Evolutionary conservation across 169 alveolate genomes (phyloP), one percentile per base, ranked within the genome.

Genomic region (Cryptosporidium muris): DNA sequence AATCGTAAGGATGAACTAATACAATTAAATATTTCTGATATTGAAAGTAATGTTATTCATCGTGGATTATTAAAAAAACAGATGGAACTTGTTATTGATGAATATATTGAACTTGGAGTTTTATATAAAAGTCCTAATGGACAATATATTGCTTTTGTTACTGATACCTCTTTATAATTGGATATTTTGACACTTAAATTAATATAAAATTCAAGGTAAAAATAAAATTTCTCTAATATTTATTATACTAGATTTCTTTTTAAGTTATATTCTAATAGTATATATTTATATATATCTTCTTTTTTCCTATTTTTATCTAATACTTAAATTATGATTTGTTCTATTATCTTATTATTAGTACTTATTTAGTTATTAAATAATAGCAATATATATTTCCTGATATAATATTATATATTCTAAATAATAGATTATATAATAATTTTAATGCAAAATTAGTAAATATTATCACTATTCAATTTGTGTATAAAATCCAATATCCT

Each of bases 51-150:
- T n/a, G 60, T 74, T 12, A 25, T 68, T 3, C 85, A 74, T 36
- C 54, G 85, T 8, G 85, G 85, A 16, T 40, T 74, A 14, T 63
- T 74, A 45, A 74, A 74, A 37, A 54, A 74, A 0, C 85, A 74
- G 43, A 43, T 74, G 6, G 85, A 74, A 54, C 67, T 74, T 9
- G 92, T 93, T 45, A 88, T 93, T 34, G 93, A 89, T 62, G 92
- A 89, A 51, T 93, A 93, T 63, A 88, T 90, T 38, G 92, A 91
- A 53, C 63, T 93, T 65, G 94, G 94, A 16, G 94, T 93, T 12
- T 66, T 92, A 25, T 58, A 89, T 37, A 82, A 90, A n/a, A 88
- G 81, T 64, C 82, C 66, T 51, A 85, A 88, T 68, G 64, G 91
- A 36, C 89, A 91, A 36, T 74, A 40, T 34, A 74, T 74, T 12